Evolutionary conservation across 1,139 yeast genomes (phyloP).

Genomic region (Kurtzmaniella quercitrusa): DNA sequence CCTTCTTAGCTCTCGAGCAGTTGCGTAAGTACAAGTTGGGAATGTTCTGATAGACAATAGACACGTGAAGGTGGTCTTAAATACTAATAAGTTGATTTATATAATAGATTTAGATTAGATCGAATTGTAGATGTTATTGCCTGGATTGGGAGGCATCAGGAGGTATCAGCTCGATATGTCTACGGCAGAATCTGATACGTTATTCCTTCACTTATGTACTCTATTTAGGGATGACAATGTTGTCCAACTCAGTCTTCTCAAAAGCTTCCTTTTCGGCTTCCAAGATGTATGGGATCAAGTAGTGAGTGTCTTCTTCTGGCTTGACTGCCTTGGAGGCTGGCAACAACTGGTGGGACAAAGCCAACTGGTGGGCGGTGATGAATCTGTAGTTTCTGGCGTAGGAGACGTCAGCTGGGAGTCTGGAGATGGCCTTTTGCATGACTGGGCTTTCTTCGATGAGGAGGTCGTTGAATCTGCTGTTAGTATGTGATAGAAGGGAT

Average conservation of each 20-base stretch:
- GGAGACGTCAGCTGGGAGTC: slow-evolving; percentile 79
- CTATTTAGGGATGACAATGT: slow-evolving; percentile 43
- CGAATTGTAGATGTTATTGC: too few species aligned
- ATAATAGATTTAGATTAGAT: not conserved
- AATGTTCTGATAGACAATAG: slow-evolving; percentile 21
- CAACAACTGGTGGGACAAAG: slow-evolving; percentile 78
- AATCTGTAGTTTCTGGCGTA: slow-evolving; percentile 92
- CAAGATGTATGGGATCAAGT: slow-evolving; percentile 81
- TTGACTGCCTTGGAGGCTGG: slow-evolving; percentile 77
- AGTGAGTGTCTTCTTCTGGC: slow-evolving; percentile 80
- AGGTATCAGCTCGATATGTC: too few species aligned
- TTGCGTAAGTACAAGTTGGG: slow-evolving; percentile 58
- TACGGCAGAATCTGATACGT: not conserved
- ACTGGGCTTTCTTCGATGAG: slow-evolving; percentile 82
- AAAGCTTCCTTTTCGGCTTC: slow-evolving; percentile 92
- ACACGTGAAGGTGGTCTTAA: not conserved
- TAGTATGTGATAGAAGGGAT: slow-evolving; percentile 16
- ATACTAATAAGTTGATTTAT: not conserved
- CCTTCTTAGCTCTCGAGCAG: slow-evolving; percentile 78
- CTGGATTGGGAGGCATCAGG: too few species aligned
- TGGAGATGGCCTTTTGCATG: slow-evolving; percentile 80
- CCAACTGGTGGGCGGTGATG: slow-evolving; percentile 85
- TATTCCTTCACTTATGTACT: not conserved
- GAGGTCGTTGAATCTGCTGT: slow-evolving; percentile 69
- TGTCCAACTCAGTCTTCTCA: slow-evolving; percentile 87